A percentile compares a stretch with the other conserved stretches of the same genome.
phyloP scores from a whole-genome alignment of 2,329 filamentous ascomycete genomes.

The Fusarium sp. region DNA sequence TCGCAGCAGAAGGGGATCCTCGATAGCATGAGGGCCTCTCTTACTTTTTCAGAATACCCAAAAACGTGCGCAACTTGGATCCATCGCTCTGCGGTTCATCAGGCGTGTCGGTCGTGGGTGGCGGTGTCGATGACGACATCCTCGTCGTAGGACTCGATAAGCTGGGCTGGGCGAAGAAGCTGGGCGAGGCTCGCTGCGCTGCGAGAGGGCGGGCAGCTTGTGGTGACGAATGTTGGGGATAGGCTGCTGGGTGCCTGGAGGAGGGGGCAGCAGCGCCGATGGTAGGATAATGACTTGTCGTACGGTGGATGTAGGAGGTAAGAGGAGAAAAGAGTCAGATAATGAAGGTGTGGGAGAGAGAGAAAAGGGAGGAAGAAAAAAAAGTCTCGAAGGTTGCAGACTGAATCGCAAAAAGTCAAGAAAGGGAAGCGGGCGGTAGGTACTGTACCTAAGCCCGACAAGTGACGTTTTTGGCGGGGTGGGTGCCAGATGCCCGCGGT shows the following conservation, averaged over 20 bases:
- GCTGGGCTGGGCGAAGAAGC: slow-evolving; percentile 4
- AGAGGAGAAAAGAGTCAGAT: background rate
- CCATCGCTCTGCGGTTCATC: slow-evolving; percentile 76
- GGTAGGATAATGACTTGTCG: background rate
- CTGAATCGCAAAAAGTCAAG: slow-evolving; percentile 44
- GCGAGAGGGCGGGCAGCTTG: background rate
- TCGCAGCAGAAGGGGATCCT: slow-evolving; percentile 19
- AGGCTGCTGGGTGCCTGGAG: background rate
- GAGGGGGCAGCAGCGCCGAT: background rate
- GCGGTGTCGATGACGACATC: slow-evolving; percentile 54
- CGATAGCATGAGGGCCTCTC: slow-evolving; percentile 44
- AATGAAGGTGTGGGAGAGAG: slow-evolving; percentile 1
- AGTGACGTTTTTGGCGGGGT: slow-evolving; percentile 44
- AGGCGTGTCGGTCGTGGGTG: slow-evolving; percentile 47
- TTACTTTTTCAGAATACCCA: slow-evolving; percentile 89
- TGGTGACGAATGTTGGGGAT: background rate
- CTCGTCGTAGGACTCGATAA: slow-evolving; percentile 31
- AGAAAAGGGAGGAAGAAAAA: slow-evolving; percentile 8
- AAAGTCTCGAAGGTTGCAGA: slow-evolving; percentile 35
- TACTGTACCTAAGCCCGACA: slow-evolving; percentile 11
- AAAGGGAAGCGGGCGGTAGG: slow-evolving; percentile 33
- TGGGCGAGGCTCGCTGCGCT: background rate
- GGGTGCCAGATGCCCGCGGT: background rate
- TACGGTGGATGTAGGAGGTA: background rate
- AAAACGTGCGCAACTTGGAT: slow-evolving; percentile 89